Evolutionary conservation across 164 flowering plant species (phyloP), one percentile per base, ranked within the genome.

Genomic region (Stephania japonica): DNA sequence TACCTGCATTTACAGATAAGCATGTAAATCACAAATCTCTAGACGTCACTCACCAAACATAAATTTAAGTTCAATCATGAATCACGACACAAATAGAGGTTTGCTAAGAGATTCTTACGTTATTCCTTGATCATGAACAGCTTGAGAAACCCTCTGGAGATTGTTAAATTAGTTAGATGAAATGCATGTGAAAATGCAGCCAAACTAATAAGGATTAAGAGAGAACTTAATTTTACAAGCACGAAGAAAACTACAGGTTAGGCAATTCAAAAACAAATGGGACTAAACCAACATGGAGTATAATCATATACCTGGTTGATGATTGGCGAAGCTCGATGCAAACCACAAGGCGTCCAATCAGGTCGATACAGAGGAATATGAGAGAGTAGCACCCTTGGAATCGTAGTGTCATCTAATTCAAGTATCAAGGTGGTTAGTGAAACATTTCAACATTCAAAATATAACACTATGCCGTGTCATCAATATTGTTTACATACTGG

Each of bases 301-400:
- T 44, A 44, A 44, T 14, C 65, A 18, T 13, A 14, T 72, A 94
- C 99, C 97, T 92, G 99, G 79, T 90, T 88, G 76, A 94, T 85
- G 69, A 91, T 67, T 70, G 86, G 81, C 27, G 95, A 90, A 74
- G 82, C 76, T 49, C 99, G 99, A 64, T 85, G 78, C 67, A 84
- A 81, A 69, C 99, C 99, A 82, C 97, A 94, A 4, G 82, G 49
- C 72, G 97, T 90, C 83, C 81, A 49, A 78, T 92, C 91, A 11
- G 81, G 86, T 41, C 99, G 97, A 83, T 90, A 88, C 70, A 94
- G 76, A 41, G 99, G 99, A 62, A 92, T 92, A 83, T 94, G 99
- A 23, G 94, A 92, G 83, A 94, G 80, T 43, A 94, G 75, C 67
- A 92, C 94, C 83, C 87, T 89, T 70, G 90, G 87, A 70, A 70